Evolutionary conservation across 768 basidiomycete species (phyloP).

Genomic region (Pleurotus cornucopiae): DNA sequence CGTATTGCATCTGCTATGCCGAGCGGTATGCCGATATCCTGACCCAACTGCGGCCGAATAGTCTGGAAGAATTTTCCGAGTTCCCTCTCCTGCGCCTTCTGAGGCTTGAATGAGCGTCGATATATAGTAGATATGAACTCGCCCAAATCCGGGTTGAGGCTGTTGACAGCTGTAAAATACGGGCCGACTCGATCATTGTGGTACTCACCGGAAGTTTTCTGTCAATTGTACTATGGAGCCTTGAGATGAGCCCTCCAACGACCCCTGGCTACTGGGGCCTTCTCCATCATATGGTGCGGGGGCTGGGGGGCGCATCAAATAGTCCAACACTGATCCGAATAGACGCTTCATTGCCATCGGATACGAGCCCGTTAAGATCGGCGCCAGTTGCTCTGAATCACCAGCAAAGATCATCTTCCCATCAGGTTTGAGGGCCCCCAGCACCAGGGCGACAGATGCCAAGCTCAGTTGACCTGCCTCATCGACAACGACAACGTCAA

Average conservation of each 20-base stretch:
- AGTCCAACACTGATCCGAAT: slow-evolving; percentile 48
- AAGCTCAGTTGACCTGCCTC: slow-evolving; percentile 50
- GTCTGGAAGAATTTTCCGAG: slow-evolving; percentile 30
- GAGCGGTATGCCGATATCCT: slow-evolving; percentile 17
- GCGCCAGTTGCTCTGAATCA: slow-evolving; percentile 49
- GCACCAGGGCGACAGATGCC: slow-evolving; percentile 39
- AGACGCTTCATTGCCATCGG: slow-evolving; percentile 33
- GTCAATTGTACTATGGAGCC: slow-evolving; percentile 43
- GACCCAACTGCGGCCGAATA: slow-evolving; percentile 17
- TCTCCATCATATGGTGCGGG: slow-evolving; percentile 9
- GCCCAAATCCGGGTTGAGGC: slow-evolving; percentile 49
- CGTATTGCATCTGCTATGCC: slow-evolving; percentile 23
- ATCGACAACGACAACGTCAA: slow-evolving; percentile 43
- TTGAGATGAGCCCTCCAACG: slow-evolving; percentile 20
- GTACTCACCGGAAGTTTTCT: slow-evolving; percentile 44
- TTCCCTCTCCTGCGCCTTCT: slow-evolving; percentile 39
- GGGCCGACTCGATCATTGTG: background rate
- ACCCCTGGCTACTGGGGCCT: slow-evolving; percentile 7
- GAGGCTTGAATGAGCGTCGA: slow-evolving; percentile 40
- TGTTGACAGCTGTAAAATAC: slow-evolving; percentile 13
- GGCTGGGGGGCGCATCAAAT: slow-evolving; percentile 28
- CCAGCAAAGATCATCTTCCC: slow-evolving; percentile 46
- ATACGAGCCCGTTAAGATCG: slow-evolving; percentile 44
- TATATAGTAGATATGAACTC: slow-evolving; percentile 52
- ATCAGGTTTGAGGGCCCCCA: slow-evolving; percentile 31